Percentiles rank a stretch among this genome's conserved stretches.
Evolutionary conservation across 1,284 basidiomycete genomes (phyloP).

Genomic region (Leccinum pseudoinsigne): DNA sequence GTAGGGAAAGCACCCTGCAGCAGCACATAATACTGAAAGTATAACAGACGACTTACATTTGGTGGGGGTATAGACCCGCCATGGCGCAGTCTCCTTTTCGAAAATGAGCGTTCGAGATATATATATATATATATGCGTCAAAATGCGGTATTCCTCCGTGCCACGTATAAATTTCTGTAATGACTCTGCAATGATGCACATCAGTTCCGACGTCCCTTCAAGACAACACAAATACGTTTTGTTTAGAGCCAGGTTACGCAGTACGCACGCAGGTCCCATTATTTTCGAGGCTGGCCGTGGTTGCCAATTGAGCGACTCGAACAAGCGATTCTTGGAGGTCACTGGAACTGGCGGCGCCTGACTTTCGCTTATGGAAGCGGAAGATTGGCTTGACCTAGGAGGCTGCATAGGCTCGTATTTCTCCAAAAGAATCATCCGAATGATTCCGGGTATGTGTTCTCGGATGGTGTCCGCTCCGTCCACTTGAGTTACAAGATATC

Average conservation of each 20-base stretch:
- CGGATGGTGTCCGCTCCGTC: background rate
- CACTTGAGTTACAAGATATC: background rate
- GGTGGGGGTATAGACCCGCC: no score
- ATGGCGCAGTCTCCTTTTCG: no score
- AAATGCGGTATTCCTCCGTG: no score
- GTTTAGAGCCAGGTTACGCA: background rate
- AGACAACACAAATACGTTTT: background rate
- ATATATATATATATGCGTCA: no score
- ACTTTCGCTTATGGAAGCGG: background rate
- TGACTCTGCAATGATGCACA: background rate
- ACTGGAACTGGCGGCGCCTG: background rate
- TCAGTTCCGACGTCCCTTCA: background rate
- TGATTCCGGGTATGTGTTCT: constrained; percentile 8
- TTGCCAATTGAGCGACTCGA: background rate
- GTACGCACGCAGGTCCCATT: constrained; percentile 18
- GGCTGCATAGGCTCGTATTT: constrained; percentile 3
- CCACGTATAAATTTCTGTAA: no score
- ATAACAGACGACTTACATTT: no score
- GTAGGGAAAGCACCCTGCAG: no score
- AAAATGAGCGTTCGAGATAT: no score
- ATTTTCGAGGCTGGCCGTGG: constrained; percentile 19
- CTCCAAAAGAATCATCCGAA: constrained; percentile 21
- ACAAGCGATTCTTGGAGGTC: no score
- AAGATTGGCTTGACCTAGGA: background rate
- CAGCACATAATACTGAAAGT: no score